phyloP scores from a whole-genome alignment of 805 yeast species.

The Lipomyces chichibuensis region DNA sequence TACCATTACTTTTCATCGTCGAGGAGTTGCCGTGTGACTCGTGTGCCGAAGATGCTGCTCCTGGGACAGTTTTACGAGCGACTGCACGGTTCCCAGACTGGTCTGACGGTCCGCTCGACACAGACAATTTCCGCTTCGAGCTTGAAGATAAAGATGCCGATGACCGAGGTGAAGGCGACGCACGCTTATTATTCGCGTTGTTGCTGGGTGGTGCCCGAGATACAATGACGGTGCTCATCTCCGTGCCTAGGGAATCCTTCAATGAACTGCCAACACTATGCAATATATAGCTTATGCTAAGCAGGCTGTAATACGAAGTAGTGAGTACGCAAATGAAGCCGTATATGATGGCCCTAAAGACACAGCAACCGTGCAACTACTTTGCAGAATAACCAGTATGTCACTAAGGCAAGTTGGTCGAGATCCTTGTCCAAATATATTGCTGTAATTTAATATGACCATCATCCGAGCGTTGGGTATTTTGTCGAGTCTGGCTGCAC shows the following conservation, averaged over 20 bases:
- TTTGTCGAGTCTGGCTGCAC: not conserved
- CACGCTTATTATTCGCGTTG: not conserved
- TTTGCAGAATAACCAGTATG: not conserved
- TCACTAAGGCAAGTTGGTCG: not conserved
- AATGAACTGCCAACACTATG: not conserved
- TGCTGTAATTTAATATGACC: not conserved
- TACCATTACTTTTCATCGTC: not conserved
- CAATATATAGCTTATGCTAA: not conserved
- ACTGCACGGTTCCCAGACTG: not conserved
- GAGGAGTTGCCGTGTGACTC: not conserved
- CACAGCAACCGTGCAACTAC: not conserved
- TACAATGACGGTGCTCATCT: conserved; percentile 18
- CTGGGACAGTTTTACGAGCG: not conserved
- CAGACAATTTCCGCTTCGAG: conserved; percentile 7
- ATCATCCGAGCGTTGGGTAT: not conserved
- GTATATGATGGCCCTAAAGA: not conserved
- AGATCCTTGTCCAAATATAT: not conserved
- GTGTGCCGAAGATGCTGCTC: not conserved
- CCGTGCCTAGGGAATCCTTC: not conserved
- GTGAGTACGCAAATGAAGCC: not conserved
- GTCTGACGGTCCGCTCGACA: not conserved
- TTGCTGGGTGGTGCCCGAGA: conserved; percentile 5
- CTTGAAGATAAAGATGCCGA: not conserved
- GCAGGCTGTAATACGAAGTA: not conserved
- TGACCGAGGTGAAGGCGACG: conserved; percentile 2